phyloP scores from a whole-genome alignment of 2,329 filamentous ascomycete genomes.

The Arachnomyces sp. region DNA sequence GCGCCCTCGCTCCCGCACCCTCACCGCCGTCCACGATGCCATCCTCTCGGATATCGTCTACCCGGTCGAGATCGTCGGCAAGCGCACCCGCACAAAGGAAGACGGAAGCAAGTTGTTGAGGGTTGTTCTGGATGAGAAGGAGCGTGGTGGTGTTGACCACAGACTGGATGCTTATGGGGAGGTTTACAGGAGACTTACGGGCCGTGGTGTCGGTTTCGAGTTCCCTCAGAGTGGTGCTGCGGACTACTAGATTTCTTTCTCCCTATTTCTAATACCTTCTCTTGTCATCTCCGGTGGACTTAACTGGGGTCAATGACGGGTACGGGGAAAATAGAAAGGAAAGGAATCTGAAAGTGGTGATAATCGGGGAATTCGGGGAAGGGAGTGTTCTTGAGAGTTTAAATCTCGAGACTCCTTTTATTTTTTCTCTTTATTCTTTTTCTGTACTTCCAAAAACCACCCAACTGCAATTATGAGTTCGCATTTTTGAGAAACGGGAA shows the following conservation, averaged over 20 bases:
- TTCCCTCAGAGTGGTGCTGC: slow-evolving; percentile 77
- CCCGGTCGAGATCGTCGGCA: slow-evolving; percentile 99
- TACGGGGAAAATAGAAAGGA: slow-evolving; percentile 5
- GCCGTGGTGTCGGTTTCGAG: slow-evolving; percentile 95
- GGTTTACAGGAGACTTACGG: slow-evolving; percentile 97
- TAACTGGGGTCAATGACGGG: slow-evolving; percentile 3
- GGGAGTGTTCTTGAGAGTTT: not conserved
- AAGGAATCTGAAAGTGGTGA: slow-evolving; percentile 1
- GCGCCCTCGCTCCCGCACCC: slow-evolving; percentile 93
- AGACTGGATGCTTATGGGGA: slow-evolving; percentile 98
- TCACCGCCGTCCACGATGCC: slow-evolving; percentile 97
- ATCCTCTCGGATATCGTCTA: slow-evolving; percentile 98
- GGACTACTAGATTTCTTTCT: slow-evolving; percentile 63
- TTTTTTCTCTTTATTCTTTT: not conserved
- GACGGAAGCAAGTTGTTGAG: slow-evolving; percentile 98
- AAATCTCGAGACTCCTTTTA: not conserved
- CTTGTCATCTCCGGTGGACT: slow-evolving; percentile 1
- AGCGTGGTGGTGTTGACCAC: slow-evolving; percentile 98
- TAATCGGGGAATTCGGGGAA: not conserved
- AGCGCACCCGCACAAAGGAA: slow-evolving; percentile 97
- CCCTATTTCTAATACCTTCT: not conserved
- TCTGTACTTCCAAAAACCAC: not conserved
- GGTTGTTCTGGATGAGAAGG: slow-evolving; percentile 99
- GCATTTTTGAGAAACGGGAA: slow-evolving; percentile 1
- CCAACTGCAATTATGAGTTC: not conserved